Conservation (phyloP, 768 basidiomycete genomes). For the Rhodotorula kratochvilovae region DNA sequence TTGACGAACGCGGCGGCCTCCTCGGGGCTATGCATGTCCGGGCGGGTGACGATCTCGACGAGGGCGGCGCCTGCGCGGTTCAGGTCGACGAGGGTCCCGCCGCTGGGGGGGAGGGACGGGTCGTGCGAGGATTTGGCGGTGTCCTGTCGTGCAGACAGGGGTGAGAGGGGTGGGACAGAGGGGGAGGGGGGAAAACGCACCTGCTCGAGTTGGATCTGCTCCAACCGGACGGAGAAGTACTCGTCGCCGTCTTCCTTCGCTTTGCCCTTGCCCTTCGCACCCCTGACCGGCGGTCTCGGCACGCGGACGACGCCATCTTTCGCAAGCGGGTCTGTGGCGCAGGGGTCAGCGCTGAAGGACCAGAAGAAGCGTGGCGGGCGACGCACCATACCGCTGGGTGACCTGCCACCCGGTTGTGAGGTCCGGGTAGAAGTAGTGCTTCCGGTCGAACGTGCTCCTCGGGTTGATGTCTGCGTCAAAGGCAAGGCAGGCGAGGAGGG, state of each 20-base stretch:
- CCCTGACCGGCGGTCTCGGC: slow-evolving; percentile 11
- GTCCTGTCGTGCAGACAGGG: slow-evolving; percentile 56
- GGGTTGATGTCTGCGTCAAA: slow-evolving; percentile 50
- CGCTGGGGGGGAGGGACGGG: slow-evolving; percentile 32
- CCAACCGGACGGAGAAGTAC: slow-evolving; percentile 62
- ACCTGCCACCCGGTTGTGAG: slow-evolving; percentile 94
- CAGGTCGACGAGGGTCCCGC: slow-evolving; percentile 67
- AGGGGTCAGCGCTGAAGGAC: background rate
- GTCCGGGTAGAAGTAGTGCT: slow-evolving; percentile 97
- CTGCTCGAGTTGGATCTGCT: slow-evolving; percentile 94
- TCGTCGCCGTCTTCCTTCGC: background rate
- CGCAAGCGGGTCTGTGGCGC: slow-evolving; percentile 69
- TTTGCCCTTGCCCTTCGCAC: slow-evolving; percentile 47
- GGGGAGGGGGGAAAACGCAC: slow-evolving; percentile 50
- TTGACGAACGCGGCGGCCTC: slow-evolving; percentile 84
- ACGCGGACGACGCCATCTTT: slow-evolving; percentile 60
- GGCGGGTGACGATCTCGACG: slow-evolving; percentile 93
- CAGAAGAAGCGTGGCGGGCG: background rate
- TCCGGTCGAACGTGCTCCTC: slow-evolving; percentile 72
- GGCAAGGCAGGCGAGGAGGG: slow-evolving; percentile 73
- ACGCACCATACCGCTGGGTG: slow-evolving; percentile 83
- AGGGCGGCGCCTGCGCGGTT: slow-evolving; percentile 84
- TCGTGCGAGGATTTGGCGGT: slow-evolving; percentile 74
- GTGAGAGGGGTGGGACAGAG: slow-evolving; percentile 4
- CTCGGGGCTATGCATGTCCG: slow-evolving; percentile 79